Evolutionary conservation across 495 filamentous ascomycete species (phyloP).

Genomic region (Neurospora sp.): DNA sequence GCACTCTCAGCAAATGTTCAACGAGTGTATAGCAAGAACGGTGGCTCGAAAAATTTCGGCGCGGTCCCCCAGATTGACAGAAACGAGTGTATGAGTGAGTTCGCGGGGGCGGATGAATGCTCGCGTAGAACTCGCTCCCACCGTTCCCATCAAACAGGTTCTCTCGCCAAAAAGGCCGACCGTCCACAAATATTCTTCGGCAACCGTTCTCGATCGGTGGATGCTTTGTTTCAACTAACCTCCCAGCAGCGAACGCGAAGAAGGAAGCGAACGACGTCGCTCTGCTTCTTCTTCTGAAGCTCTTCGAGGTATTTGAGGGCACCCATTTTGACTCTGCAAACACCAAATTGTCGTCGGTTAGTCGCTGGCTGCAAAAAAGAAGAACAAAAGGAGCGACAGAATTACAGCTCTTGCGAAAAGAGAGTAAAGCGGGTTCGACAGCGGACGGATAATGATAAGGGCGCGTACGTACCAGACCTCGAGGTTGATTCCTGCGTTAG

Average conservation of each 20-base stretch:
- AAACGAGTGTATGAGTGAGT: background rate
- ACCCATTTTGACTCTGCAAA: slow-evolving; percentile 56
- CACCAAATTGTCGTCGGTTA: background rate
- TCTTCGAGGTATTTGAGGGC: slow-evolving; percentile 99
- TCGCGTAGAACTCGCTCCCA: background rate
- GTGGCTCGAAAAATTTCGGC: background rate
- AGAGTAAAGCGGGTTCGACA: background rate
- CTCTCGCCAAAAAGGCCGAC: slow-evolving; percentile 5
- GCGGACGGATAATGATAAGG: background rate
- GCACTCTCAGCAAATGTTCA: slow-evolving; percentile 99
- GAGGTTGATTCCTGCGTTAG: slow-evolving; percentile 23
- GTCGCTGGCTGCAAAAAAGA: background rate
- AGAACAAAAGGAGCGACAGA: background rate
- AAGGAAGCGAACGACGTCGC: slow-evolving; percentile 97
- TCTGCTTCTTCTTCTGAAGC: slow-evolving; percentile 99
- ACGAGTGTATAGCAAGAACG: slow-evolving; percentile 91
- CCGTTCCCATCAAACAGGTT: background rate
- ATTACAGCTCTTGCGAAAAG: background rate
- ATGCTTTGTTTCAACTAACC: slow-evolving; percentile 59
- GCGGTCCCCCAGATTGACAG: background rate
- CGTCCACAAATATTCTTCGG: slow-evolving; percentile 19
- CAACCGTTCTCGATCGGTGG: slow-evolving; percentile 18
- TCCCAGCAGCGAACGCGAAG: slow-evolving; percentile 99
- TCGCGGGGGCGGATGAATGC: background rate
- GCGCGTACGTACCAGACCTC: slow-evolving; percentile 15